Conservation (phyloP, 192 early-diverging fungal species). For the Phycomyces nitens region DNA sequence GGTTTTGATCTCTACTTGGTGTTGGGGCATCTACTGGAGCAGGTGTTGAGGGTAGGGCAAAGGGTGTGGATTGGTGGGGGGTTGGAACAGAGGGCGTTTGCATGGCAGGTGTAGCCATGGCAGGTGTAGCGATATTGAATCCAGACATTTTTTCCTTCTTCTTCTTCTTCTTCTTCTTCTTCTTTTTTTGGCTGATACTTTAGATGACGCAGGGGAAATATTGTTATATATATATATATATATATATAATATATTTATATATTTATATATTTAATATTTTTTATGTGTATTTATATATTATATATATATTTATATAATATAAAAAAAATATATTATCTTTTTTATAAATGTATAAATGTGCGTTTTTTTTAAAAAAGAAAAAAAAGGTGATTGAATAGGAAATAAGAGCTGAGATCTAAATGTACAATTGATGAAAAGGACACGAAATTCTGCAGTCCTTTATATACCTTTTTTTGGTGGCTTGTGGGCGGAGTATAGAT, state of each 20-base stretch:
- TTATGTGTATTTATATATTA: too few relatives aligned
- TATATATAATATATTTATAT: too few relatives aligned
- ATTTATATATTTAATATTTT: too few relatives aligned
- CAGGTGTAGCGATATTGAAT: conserved; percentile 39
- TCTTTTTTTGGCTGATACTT: neutral
- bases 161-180: too few relatives aligned
- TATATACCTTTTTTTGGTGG: conserved; percentile 32
- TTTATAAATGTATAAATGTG: too few relatives aligned
- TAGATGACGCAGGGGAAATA: too few relatives aligned
- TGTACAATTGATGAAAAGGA: conserved; percentile 4
- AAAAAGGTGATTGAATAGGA: too few relatives aligned
- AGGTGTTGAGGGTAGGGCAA: conserved; percentile 38
- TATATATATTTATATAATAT: too few relatives aligned
- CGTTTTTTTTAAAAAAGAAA: too few relatives aligned
- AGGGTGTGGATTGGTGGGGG: conserved; percentile 26
- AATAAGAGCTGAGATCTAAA: neutral
- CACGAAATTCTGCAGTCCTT: conserved; percentile 5
- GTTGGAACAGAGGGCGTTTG: conserved; percentile 34
- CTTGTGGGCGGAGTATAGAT: conserved; percentile 9
- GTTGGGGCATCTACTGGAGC: conserved; percentile 41
- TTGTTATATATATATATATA: too few relatives aligned
- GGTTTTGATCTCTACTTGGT: conserved; percentile 39
- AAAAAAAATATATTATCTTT: too few relatives aligned
- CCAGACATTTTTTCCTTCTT: conserved; percentile 39
- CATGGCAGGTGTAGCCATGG: conserved; percentile 33